These are phyloP conservation scores for Aspergillus sclerotialis DNA, from an alignment of 2,329 filamentous ascomycete genomes.

Conservation along the genomic window DNA sequence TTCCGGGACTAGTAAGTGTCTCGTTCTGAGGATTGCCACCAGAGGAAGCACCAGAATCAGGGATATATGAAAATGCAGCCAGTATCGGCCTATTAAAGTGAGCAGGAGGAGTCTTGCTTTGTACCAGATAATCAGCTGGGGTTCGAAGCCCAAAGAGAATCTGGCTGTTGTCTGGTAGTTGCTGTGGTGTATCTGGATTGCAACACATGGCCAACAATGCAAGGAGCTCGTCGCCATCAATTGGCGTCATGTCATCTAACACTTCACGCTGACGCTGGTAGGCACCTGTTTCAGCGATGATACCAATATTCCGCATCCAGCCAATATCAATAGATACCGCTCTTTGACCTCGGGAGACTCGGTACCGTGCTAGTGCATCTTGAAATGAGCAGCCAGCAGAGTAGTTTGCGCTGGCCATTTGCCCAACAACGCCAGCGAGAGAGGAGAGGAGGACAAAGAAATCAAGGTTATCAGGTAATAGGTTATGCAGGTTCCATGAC, in stretches of 20 bases:
- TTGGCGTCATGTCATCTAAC: slow-evolving; percentile 11
- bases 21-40: background rate
- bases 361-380: slow-evolving; percentile 15
- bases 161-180: background rate
- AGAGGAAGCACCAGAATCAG: background rate
- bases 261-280: slow-evolving; percentile 2
- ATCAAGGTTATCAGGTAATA: slow-evolving; percentile 24
- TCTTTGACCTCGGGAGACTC: slow-evolving; percentile 8
- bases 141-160: slow-evolving; percentile 1
- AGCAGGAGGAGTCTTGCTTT: background rate
- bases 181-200: slow-evolving; percentile 8
- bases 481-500: slow-evolving; percentile 23
- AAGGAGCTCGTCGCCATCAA: slow-evolving; percentile 16
- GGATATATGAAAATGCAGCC: background rate
- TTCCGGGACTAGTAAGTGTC: background rate
- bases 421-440: slow-evolving; percentile 23
- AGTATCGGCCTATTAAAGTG: background rate
- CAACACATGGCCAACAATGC: slow-evolving; percentile 15
- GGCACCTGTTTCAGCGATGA: slow-evolving; percentile 8
- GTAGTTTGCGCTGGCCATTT: slow-evolving; percentile 25
- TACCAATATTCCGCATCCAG: slow-evolving; percentile 17
- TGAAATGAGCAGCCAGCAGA: slow-evolving; percentile 30
- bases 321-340: slow-evolving; percentile 26
- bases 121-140: background rate
- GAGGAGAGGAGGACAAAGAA: slow-evolving; percentile 39